A percentile compares a stretch with the other conserved stretches of the same genome.
phyloP scores from a whole-genome alignment of 768 basidiomycete genomes.

The Tulasnella sp. region DNA sequence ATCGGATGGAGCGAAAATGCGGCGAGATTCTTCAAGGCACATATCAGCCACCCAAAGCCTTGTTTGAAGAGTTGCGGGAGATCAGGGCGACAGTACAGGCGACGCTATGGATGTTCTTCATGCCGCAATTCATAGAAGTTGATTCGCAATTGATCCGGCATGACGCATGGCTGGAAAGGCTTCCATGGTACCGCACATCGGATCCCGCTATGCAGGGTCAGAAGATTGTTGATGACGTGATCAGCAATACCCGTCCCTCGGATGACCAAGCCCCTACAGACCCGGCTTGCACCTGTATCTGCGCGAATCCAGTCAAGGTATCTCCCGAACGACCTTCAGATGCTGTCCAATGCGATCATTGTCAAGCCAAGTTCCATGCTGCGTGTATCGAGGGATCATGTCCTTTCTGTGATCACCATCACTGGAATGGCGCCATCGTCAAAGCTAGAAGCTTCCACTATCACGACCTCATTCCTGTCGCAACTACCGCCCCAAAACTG shows the following conservation, averaged over 20 bases:
- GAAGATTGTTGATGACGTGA: constrained; percentile 56
- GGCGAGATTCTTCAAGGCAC: neutral
- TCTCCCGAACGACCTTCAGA: constrained; percentile 35
- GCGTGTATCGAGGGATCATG: constrained; percentile 78
- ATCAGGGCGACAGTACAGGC: constrained; percentile 63
- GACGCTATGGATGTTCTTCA: constrained; percentile 56
- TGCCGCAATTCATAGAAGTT: constrained; percentile 61
- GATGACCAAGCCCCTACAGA: constrained; percentile 69
- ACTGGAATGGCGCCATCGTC: constrained; percentile 77
- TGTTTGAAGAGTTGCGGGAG: constrained; percentile 57
- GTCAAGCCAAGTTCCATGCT: constrained; percentile 68
- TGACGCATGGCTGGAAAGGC: constrained; percentile 53
- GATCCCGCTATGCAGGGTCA: constrained; percentile 37
- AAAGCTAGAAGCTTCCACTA: constrained; percentile 78
- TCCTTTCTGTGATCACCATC: constrained; percentile 82
- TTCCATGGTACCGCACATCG: constrained; percentile 59
- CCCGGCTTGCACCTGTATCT: constrained; percentile 79
- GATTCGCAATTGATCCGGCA: constrained; percentile 55
- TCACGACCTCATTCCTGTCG: constrained; percentile 59
- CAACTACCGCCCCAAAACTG: constrained; percentile 61
- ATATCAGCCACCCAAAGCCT: constrained; percentile 29
- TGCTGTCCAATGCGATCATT: constrained; percentile 84
- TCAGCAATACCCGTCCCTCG: constrained; percentile 58
- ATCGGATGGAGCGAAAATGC: constrained; percentile 4
- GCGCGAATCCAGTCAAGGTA: constrained; percentile 45